These are phyloP conservation scores for Backusella circina DNA, from an alignment of 192 early-diverging fungal genomes.

Conservation along the genomic window DNA sequence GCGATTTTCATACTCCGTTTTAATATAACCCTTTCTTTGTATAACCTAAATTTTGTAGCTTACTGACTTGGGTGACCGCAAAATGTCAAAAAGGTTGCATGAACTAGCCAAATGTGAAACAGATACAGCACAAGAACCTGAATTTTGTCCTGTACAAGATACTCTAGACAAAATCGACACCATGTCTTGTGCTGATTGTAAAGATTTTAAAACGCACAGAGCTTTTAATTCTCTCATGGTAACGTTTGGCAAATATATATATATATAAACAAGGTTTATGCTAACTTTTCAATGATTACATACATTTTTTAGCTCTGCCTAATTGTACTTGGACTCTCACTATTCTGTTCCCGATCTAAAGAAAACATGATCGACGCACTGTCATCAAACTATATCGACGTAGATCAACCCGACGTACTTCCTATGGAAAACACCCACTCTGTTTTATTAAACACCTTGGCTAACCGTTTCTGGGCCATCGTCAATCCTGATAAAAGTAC, in stretches of 20 bases:
- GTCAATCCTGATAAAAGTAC: neutral
- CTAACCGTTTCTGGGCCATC: neutral
- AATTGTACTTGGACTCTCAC: neutral
- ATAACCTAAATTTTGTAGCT: constrained; percentile 1
- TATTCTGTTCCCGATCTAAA: neutral
- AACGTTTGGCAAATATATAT: neutral
- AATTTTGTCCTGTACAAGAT: constrained; percentile 21
- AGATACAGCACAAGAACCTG: neutral
- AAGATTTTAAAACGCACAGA: constrained; percentile 33
- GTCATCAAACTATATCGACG: neutral
- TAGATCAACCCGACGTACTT: neutral
- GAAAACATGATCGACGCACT: neutral
- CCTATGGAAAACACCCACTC: neutral
- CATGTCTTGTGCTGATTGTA: constrained; percentile 17
- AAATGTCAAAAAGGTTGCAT: constrained; percentile 26
- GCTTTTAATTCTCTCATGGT: constrained; percentile 24
- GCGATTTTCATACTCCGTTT: neutral
- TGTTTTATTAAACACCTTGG: neutral
- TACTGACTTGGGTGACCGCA: constrained; percentile 24
- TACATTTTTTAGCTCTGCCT: constrained; percentile 7
- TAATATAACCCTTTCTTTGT: neutral
- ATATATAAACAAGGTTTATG: neutral
- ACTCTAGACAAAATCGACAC: neutral
- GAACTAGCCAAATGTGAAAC: constrained; percentile 11
- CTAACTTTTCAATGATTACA: neutral